Evolutionary conservation across 306 rosid genomes (phyloP), one percentile per base, ranked within the genome.

Genomic region (Hippophae gyantsensis): DNA sequence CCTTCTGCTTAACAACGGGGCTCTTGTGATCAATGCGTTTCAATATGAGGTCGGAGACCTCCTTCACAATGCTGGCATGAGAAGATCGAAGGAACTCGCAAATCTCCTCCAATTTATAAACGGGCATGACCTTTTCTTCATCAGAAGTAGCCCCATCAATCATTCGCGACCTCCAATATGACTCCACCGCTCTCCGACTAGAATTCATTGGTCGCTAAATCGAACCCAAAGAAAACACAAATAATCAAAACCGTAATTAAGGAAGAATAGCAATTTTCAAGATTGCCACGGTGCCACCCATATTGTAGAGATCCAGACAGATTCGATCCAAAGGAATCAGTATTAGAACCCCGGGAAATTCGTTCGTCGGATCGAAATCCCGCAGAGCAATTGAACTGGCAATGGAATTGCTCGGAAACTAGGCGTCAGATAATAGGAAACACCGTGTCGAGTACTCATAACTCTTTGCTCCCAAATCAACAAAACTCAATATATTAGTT

Each of bases 181-280:
- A 84, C 69, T 93, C 99, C 69, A 93, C 99, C 43, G 97, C 99
- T 84, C 99, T 84, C 57, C 99, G 76, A 77, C 99, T 88, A 58
- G 96, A 73, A 68, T 93, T 97, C 99, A 93, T 93, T 60, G 48
- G n/a, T 40, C 54, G 75, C 63, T 62, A 65, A 70, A 42, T n/a
- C 61, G 32, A 44, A 18, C 18, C 38, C 32, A 32, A 12, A 18
- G 5, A 7, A 47, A 42, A 68, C 0, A 18, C 18, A 18, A 18
- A 18, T 18, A 18, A 18, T 18, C 18, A 42, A 51, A 25, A 67
- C 47, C 40, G 7, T 41, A 47, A 52, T 18, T 27, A 27, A 27
- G 38, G 38, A 27, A 3, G 38, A 27, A 27, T 2, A 27, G 3
- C 53, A 43, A 69, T n/a, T 64, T 32, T 46, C 66, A 63, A 49